Percentiles rank a stretch among this genome's conserved stretches.
phyloP scores from a whole-genome alignment of 306 rosid species.

The Ormosia semicastrata region DNA sequence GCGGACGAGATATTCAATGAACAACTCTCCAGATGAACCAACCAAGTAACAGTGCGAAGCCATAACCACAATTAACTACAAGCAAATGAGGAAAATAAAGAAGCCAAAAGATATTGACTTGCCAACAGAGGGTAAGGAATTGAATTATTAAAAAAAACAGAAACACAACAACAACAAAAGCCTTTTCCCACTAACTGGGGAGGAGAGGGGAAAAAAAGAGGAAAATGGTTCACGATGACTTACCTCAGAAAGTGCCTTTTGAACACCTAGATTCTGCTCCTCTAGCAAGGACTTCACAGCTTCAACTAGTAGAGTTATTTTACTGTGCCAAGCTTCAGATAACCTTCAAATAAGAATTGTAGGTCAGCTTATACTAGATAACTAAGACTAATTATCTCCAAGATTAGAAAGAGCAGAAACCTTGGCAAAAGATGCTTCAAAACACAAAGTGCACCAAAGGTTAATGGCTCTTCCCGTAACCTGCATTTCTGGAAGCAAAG shows the following conservation, averaged over 20 bases:
- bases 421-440: slow-evolving; percentile 95
- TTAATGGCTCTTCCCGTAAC: slow-evolving; percentile 81
- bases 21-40: slow-evolving; percentile 91
- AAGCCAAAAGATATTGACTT: slow-evolving; percentile 3
- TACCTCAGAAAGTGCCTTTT: slow-evolving; percentile 89
- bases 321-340: slow-evolving; percentile 89
- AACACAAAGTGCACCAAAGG: slow-evolving; percentile 81
- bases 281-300: slow-evolving; percentile 80
- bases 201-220: background rate
- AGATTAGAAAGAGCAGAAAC: slow-evolving; percentile 39
- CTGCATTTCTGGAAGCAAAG: slow-evolving; percentile 71
- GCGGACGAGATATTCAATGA: slow-evolving; percentile 86
- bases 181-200: background rate
- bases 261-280: slow-evolving; percentile 73
- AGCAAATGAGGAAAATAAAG: slow-evolving; percentile 28
- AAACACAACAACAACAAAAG: background rate
- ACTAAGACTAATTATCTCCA: slow-evolving; percentile 18
- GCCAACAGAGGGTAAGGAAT: background rate
- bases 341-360: slow-evolving; percentile 52
- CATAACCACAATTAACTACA: slow-evolving; percentile 93
- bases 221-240: slow-evolving; percentile 8
- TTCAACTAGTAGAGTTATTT: slow-evolving; percentile 74
- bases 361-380: slow-evolving; percentile 32
- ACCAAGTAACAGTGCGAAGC: slow-evolving; percentile 95
- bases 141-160: background rate